A percentile compares a stretch with the other conserved stretches of the same genome.
phyloP scores from a whole-genome alignment of 495 filamentous ascomycete species.

The Podospora tetraspora region DNA sequence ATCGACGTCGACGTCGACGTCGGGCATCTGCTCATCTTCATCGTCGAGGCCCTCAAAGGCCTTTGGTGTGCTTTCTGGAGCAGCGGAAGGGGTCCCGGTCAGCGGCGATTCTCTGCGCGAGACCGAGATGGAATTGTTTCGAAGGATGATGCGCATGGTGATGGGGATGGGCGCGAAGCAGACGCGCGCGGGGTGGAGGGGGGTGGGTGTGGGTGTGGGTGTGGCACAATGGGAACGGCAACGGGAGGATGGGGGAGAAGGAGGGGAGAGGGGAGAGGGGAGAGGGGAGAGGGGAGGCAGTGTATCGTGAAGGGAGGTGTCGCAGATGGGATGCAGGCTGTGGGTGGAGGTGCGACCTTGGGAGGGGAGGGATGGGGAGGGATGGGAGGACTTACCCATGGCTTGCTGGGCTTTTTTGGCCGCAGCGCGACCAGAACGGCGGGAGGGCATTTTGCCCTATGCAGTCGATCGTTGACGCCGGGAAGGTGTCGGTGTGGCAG shows the following conservation, averaged over 20 bases:
- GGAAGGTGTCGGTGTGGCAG: not conserved
- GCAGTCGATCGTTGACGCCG: not conserved
- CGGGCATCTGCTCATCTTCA: slow-evolving; percentile 48
- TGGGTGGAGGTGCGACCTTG: not conserved
- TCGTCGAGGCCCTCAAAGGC: slow-evolving; percentile 45
- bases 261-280: not conserved
- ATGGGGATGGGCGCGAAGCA: not conserved
- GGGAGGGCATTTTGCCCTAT: slow-evolving; percentile 23
- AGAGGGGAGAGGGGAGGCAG: not conserved
- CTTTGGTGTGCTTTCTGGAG: slow-evolving; percentile 47
- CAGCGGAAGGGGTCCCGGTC: slow-evolving; percentile 3
- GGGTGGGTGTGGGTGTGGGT: not conserved
- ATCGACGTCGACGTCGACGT: slow-evolving; percentile 37
- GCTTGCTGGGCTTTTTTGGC: slow-evolving; percentile 32
- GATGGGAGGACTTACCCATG: slow-evolving; percentile 22
- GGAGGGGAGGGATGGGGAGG: not conserved
- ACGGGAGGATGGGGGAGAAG: not conserved
- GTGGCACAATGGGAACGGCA: not conserved
- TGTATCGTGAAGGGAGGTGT: not conserved
- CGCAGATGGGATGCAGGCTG: slow-evolving; percentile 1
- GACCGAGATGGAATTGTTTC: not conserved
- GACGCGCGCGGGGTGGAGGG: not conserved
- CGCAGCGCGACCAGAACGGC: slow-evolving; percentile 30
- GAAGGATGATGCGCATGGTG: not conserved
- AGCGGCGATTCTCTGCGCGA: slow-evolving; percentile 8